These are phyloP conservation scores for Penicillium freii DNA, from an alignment of 2,329 filamentous ascomycete genomes.

Conservation along the genomic window DNA sequence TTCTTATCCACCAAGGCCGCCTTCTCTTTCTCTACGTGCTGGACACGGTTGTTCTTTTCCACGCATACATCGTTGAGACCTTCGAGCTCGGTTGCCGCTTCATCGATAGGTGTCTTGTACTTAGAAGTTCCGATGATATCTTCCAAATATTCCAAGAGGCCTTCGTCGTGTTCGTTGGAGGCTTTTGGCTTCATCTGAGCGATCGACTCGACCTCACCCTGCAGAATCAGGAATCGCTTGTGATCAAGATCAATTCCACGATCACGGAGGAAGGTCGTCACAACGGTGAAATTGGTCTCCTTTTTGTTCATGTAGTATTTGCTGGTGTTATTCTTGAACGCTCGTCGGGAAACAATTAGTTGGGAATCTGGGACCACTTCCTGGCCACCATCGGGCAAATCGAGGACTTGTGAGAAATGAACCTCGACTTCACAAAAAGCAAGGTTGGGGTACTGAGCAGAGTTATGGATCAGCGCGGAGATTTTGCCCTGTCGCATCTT, in stretches of 20 bases:
- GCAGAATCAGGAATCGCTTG: constrained; percentile 94
- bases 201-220: constrained; percentile 97
- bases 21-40: constrained; percentile 98
- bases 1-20: constrained; percentile 93
- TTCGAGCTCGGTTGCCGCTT: constrained; percentile 86
- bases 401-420: constrained; percentile 92
- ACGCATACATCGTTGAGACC: constrained; percentile 89
- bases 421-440: constrained; percentile 95
- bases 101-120: constrained; percentile 96
- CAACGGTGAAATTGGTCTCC: constrained; percentile 85
- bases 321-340: constrained; percentile 97
- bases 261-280: constrained; percentile 81
- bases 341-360: constrained; percentile 82
- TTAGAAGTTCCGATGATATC: constrained; percentile 99
- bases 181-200: constrained; percentile 99
- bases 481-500: constrained; percentile 99
- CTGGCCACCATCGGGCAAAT: constrained; percentile 71
- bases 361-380: constrained; percentile 79
- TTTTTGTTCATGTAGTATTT: constrained; percentile 96
- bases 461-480: constrained; percentile 96
- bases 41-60: constrained; percentile 92
- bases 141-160: constrained; percentile 91
- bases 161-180: constrained; percentile 90
- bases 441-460: constrained; percentile 77
- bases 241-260: constrained; percentile 94